These are phyloP conservation scores for Tetrapisispora arboricola DNA, from an alignment of 805 yeast species.

Conservation along the genomic window DNA sequence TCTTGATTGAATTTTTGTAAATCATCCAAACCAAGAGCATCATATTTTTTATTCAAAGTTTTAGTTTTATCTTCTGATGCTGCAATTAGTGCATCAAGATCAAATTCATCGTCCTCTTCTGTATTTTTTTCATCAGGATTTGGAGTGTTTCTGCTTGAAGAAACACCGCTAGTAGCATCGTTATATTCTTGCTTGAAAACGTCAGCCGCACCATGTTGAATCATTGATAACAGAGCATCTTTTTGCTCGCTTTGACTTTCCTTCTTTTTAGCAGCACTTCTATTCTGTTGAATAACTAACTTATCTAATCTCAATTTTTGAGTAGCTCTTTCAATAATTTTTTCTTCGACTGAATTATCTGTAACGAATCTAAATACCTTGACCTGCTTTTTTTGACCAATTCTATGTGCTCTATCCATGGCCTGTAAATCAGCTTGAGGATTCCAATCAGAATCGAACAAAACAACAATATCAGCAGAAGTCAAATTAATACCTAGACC, in stretches of 20 bases:
- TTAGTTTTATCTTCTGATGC: slow-evolving; percentile 55
- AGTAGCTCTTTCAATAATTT: slow-evolving; percentile 70
- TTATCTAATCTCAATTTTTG: slow-evolving; percentile 72
- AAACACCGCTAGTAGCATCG: slow-evolving; percentile 4
- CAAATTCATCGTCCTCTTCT: slow-evolving; percentile 34
- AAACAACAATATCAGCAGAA: slow-evolving; percentile 65
- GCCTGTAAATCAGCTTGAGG: slow-evolving; percentile 87
- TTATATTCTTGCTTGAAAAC: slow-evolving; percentile 31
- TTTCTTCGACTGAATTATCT: slow-evolving; percentile 76
- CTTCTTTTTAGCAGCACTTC: slow-evolving; percentile 26
- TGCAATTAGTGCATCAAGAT: slow-evolving; percentile 49
- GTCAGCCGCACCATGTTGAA: slow-evolving; percentile 72
- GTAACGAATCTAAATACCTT: slow-evolving; percentile 69
- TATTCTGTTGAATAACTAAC: slow-evolving; percentile 72
- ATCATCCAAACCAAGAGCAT: slow-evolving; percentile 63
- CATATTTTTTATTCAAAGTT: slow-evolving; percentile 52
- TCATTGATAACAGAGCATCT: slow-evolving; percentile 70
- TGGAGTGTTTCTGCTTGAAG: slow-evolving; percentile 20
- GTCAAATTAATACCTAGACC: slow-evolving; percentile 81
- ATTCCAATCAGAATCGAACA: slow-evolving; percentile 79
- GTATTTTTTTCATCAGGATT: slow-evolving; percentile 15
- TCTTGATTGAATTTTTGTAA: slow-evolving; percentile 65
- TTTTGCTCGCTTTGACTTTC: slow-evolving; percentile 36
- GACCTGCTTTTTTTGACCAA: slow-evolving; percentile 79
- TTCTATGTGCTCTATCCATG: slow-evolving; percentile 84